Conservation (phyloP, 2,329 filamentous ascomycete genomes). For the Colletotrichum liriopes region DNA sequence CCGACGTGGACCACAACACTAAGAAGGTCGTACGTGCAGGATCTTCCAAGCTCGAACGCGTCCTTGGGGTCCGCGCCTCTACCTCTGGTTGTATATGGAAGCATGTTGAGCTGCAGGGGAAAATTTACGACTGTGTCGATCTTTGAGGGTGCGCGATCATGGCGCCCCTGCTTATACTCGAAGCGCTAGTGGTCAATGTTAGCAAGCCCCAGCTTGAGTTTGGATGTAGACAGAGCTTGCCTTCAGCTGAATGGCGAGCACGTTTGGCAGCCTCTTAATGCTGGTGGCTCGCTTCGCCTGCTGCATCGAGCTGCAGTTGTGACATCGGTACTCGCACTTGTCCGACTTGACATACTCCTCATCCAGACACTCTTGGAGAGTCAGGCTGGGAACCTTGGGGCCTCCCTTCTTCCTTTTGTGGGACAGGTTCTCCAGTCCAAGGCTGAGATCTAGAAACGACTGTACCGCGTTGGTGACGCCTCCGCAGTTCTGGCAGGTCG, state of each 20-base stretch:
- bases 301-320: conserved; percentile 82
- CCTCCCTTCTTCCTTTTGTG: conserved; percentile 76
- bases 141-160: conserved; percentile 83
- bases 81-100: conserved; percentile 85
- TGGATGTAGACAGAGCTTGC: conserved; percentile 59
- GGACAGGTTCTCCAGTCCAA: conserved; percentile 84
- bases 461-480: conserved; percentile 88
- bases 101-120: conserved; percentile 89
- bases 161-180: conserved; percentile 78
- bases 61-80: conserved; percentile 65
- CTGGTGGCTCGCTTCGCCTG: conserved; percentile 88
- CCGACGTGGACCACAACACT: conserved; percentile 95
- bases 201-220: neutral
- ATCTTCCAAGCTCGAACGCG: conserved; percentile 70
- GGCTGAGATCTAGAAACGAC: conserved; percentile 90
- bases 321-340: conserved; percentile 90
- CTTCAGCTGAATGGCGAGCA: conserved; percentile 94
- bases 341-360: conserved; percentile 90
- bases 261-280: conserved; percentile 88
- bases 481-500: conserved; percentile 90
- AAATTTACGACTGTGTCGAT: conserved; percentile 91
- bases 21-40: conserved; percentile 87
- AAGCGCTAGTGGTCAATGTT: conserved; percentile 66
- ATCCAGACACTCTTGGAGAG: conserved; percentile 82
- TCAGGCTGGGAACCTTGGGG: conserved; percentile 65